Conservation (phyloP, 2,329 filamentous ascomycete genomes). For the Sordariomycetes sp. region DNA sequence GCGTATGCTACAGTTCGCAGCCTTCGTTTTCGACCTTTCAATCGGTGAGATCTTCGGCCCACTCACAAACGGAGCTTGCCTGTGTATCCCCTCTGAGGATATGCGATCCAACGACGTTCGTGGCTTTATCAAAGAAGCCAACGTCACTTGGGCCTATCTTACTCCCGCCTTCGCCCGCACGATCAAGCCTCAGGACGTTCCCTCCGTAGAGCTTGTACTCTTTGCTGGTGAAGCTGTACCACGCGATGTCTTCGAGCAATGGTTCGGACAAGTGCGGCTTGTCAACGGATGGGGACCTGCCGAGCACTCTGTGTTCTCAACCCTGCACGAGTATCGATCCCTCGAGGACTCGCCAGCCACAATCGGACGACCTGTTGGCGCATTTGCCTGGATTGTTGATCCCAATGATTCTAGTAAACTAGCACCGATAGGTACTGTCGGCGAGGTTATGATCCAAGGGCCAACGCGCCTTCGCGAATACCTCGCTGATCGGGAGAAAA, state of each 20-base stretch:
- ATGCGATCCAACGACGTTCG: slow-evolving; percentile 7
- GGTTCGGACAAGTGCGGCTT: slow-evolving; percentile 4
- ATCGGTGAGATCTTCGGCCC: slow-evolving; percentile 27
- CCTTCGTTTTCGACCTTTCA: slow-evolving; percentile 36
- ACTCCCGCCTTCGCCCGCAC: slow-evolving; percentile 4
- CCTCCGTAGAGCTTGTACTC: slow-evolving; percentile 3
- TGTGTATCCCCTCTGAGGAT: slow-evolving; percentile 13
- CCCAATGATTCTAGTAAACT: slow-evolving; percentile 8
- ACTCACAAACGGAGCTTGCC: slow-evolving; percentile 8
- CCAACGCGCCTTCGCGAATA: slow-evolving; percentile 34
- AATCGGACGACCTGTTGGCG: slow-evolving; percentile 3
- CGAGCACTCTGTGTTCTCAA: slow-evolving; percentile 3
- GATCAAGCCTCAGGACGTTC: neutral
- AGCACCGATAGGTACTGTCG: slow-evolving; percentile 11
- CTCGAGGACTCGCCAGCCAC: slow-evolving; percentile 1
- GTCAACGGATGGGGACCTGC: slow-evolving; percentile 7
- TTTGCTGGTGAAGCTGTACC: slow-evolving; percentile 6
- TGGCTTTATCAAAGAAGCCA: slow-evolving; percentile 4
- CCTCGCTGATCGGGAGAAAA: slow-evolving; percentile 22
- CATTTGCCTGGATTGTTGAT: slow-evolving; percentile 10
- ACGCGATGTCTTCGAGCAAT: slow-evolving; percentile 6
- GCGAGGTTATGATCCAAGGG: slow-evolving; percentile 23
- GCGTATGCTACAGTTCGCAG: slow-evolving; percentile 36
- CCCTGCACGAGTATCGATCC: slow-evolving; percentile 4
- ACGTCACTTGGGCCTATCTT: neutral